Conservation (phyloP, 1,284 basidiomycete genomes). For the Malassezia equina region DNA sequence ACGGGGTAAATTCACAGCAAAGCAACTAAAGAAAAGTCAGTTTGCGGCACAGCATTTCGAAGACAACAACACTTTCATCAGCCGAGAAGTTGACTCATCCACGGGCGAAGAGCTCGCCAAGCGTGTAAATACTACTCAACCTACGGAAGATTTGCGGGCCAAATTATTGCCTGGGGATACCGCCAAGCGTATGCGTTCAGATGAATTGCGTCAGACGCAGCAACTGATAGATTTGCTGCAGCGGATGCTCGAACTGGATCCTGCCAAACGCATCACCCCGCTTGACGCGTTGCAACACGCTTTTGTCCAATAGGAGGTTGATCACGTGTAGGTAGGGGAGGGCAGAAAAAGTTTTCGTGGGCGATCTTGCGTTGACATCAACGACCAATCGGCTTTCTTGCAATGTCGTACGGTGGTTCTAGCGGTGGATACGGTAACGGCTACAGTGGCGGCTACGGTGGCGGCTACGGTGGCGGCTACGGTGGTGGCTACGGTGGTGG, state of each 20-base stretch:
- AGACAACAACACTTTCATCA: constrained; percentile 57
- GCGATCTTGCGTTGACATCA: neutral
- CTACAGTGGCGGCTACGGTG: constrained; percentile 12
- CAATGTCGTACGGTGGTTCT: constrained; percentile 1
- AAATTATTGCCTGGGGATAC: constrained; percentile 70
- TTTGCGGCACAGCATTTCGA: constrained; percentile 90
- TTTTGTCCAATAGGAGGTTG: constrained; percentile 52
- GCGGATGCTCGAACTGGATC: constrained; percentile 82
- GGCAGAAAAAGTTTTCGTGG: neutral
- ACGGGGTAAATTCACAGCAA: constrained; percentile 82
- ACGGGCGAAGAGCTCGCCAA: constrained; percentile 60
- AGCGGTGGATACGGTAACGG: neutral
- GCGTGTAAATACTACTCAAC: constrained; percentile 73
- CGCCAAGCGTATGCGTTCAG: constrained; percentile 64
- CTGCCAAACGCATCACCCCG: constrained; percentile 70
- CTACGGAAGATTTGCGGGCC: constrained; percentile 66
- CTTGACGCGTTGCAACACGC: constrained; percentile 78
- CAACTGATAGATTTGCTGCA: constrained; percentile 84
- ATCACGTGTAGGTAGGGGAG: constrained; percentile 3
- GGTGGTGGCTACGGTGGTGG: constrained; percentile 18
- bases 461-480: constrained; percentile 17
- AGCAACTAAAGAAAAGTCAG: constrained; percentile 85
- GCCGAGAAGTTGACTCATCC: constrained; percentile 30
- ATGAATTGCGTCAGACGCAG: constrained; percentile 71
- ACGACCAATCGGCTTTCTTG: neutral